Base-by-base conservation (phyloP, 352 stramenopile species). In the Sclerospora graminicola region DNA sequence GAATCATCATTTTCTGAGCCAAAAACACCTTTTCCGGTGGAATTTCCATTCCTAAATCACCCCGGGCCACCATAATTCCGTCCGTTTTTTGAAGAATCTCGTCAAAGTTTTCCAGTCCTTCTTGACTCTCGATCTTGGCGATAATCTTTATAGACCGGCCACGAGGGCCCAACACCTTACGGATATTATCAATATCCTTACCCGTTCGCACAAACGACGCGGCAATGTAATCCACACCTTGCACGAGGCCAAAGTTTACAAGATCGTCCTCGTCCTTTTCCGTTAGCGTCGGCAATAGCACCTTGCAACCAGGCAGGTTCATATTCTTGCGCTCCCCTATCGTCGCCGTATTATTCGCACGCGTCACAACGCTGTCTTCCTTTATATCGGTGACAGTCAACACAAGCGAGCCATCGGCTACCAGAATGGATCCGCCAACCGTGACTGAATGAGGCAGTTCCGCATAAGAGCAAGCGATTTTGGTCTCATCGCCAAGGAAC, bases 1-100 rank as follows among this genome's bases (percentile, higher is more conserved):
- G 78, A 61, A 99, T 98, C 89, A 99, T 99, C 69, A 95, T 96
- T 78, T 99, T 99, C 66, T 99, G 97, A 0, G 93, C 95, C 36
- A 98, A 55, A 64, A 98, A 98, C 8, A 99, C 94, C 65, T 98
- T 98, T 50, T 98, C 91, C 0, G 92, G 89, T 37, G 64, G 80
- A 67, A 99, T 98, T 62, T 99, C 96, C 63, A 99, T 97, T 42
- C 95, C 96, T 37, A 99, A 60, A 69, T 99, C 96, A 57, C 96
- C 97, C 68, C 96, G 86, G 9, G 96, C 95, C 36, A 99, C 95
- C 95, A 99, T 99, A 68, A 99, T 98, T 32, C 89, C 93, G 65
- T 99, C 96, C 9, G 95, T 97, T 47, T 83, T 91, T 8, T 80
- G 66, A n/a, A 99, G 60, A 61, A 99, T 99, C 19, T 97, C 89